Base-by-base conservation (phyloP, 208 protist species). In the Polymyxa betae region DNA sequence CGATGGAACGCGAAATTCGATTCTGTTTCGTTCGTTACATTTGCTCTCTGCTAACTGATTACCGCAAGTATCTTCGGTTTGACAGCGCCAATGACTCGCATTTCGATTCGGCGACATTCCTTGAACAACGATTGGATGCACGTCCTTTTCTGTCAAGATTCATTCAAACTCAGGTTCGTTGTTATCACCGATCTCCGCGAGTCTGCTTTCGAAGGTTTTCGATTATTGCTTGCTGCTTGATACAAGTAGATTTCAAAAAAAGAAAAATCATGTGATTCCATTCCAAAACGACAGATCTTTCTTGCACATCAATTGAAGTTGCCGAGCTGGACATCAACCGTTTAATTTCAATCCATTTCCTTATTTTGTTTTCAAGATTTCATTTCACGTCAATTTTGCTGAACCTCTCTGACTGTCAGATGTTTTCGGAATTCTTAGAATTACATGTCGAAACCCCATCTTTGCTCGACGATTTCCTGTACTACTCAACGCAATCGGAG, bases 401-500 rank as follows among this genome's bases (percentile, higher is more conserved):
- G n/a, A n/a, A n/a, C n/a, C n/a, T n/a, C n/a, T n/a, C n/a, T 60
- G 49, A 60, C 72, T 12, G 5, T 82, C 35, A 82, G 72, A 82
- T 82, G 72, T 82, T 82, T 82, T 38, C 72, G 5, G 72, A 82
- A 35, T 82, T 82, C 72, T 43, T 82, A 43, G 72, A 82, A 82
- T n/a, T 82, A 20, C 72, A 82, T 43, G 72, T 82, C n/a, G 72
- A 82, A n/a, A 82, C 72, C 5, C 72, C 72, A 35, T 82, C 72
- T 43, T 43, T 82, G n/a, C 72, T 82, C 5, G 72, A 82, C 40
- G 72, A 82, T 82, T 82, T 82, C n/a, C n/a, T 82, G 72, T 82
- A 38, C 40, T 82, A 82, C 24, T 60, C 72, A 35, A 82, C 72
- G n/a, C 72, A 38, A 43, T 82, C 16, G 16, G 40, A 60, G 5